Conservation (phyloP, 108 stramenopile genomes). For the Mediolabrus comicus region DNA sequence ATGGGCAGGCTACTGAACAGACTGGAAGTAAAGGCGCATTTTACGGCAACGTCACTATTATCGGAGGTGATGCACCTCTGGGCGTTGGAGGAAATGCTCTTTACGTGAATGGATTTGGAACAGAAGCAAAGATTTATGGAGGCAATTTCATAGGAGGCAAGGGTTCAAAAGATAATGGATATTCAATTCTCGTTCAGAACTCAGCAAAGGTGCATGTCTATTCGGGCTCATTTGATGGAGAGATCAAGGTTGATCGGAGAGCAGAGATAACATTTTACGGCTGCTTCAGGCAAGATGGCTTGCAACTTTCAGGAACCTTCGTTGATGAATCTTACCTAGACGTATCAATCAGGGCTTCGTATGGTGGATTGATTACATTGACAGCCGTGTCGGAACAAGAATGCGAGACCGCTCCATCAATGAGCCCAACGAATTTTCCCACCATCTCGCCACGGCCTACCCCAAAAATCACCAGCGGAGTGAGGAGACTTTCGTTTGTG, state of each 20-base stretch:
- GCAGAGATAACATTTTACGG: slow-evolving; percentile 18
- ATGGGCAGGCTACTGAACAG: slow-evolving; percentile 10
- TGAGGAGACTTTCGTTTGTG: not conserved
- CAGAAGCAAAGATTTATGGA: slow-evolving; percentile 23
- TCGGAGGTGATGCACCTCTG: slow-evolving; percentile 20
- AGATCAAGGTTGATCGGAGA: slow-evolving; percentile 5
- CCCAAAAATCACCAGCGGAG: not conserved
- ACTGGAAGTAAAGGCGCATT: slow-evolving; percentile 21
- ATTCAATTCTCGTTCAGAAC: slow-evolving; percentile 12
- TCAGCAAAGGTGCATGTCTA: slow-evolving; percentile 23
- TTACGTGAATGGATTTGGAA: slow-evolving; percentile 26
- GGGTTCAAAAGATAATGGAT: slow-evolving; percentile 18
- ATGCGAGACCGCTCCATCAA: slow-evolving; percentile 17
- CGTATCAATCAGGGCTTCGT: not conserved
- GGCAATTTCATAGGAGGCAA: slow-evolving; percentile 21
- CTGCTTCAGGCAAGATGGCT: slow-evolving; percentile 11
- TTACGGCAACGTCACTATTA: slow-evolving; percentile 12
- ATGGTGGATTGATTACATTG: slow-evolving; percentile 5
- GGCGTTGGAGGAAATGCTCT: slow-evolving; percentile 29
- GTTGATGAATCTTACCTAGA: slow-evolving; percentile 10
- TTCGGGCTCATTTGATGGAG: slow-evolving; percentile 19
- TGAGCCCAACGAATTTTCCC: slow-evolving; percentile 14
- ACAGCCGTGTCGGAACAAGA: slow-evolving; percentile 19
- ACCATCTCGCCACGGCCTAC: slow-evolving; percentile 8
- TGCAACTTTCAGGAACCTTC: slow-evolving; percentile 5